Evolutionary conservation across 257 asterid genomes (phyloP), one percentile per base, ranked within the genome.

Genomic region (Fraxinus americana): DNA sequence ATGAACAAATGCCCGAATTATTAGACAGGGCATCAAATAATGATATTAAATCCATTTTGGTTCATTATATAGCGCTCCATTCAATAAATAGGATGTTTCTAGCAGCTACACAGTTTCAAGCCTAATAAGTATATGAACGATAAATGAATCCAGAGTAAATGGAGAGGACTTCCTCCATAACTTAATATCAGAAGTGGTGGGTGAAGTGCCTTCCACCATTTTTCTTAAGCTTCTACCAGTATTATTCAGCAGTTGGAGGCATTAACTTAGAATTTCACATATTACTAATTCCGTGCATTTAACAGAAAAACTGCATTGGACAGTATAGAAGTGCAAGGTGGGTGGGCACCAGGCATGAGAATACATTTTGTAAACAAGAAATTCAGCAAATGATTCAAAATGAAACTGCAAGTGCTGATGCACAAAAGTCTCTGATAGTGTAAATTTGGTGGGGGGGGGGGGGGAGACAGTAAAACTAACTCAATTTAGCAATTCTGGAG

Each of bases 101-200:
- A 73, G 65, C 73, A 73, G 38, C 27, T 71, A 21, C 72, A 23
- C 39, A 67, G 57, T 57, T 74, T 84, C 71, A 74, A 73, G 30
- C 32, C 13, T 23, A 61, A 61, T 61, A 25, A 61, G 16, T 10
- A 61, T 34, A 11, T 0, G 68, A 61, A 25, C 11, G 13, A 21
- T 21, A 8, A 61, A 23, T 25, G 9, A 61, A 61, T 25, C 68
- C 72, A 50, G 73, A 74, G 77, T 23, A 54, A 34, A 54, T 14
- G 43, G 71, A 68, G 69, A 67, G 74, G 70, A 71, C n/a, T 10
- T 61, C 16, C 10, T 10, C 34, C 68, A 52, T 61, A 9, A 21
- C 9, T 14, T 3, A 7, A 57, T 57, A n/a, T 57, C 66, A n/a
- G 66, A 57, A 59, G 30, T 59, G 14, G 67, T 59, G 14, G 67